These are phyloP conservation scores for Medicago ruthenica DNA, from an alignment of 306 rosid genomes.

Conservation along the genomic window DNA sequence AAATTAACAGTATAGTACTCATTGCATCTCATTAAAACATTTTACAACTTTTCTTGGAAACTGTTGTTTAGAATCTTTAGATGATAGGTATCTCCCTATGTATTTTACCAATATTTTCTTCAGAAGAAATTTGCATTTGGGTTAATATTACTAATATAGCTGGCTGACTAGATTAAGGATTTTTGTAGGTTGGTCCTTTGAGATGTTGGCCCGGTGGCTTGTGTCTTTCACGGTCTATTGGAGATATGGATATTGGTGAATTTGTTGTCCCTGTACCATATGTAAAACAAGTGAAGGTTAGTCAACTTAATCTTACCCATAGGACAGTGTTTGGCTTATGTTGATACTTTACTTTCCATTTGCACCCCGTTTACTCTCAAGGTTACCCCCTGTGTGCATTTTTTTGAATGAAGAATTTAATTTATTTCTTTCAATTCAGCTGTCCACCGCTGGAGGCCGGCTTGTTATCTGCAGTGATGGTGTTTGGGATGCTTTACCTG, in stretches of 20 bases:
- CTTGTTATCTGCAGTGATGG: constrained; percentile 96
- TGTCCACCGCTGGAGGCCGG: constrained; percentile 93
- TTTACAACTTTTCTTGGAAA: constrained; percentile 10
- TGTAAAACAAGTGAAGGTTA: constrained; percentile 98
- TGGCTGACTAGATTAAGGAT: constrained; percentile 35
- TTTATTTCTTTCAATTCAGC: constrained; percentile 56
- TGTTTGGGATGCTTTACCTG: constrained; percentile 94
- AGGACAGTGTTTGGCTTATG: constrained; percentile 13
- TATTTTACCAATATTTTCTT: constrained; percentile 1
- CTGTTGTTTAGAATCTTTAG: not conserved
- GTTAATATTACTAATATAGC: constrained; percentile 4
- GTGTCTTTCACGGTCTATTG: constrained; percentile 97
- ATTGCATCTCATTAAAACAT: constrained; percentile 15
- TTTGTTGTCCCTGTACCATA: constrained; percentile 95
- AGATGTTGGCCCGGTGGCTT: constrained; percentile 99
- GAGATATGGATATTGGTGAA: constrained; percentile 97
- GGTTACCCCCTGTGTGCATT: not conserved
- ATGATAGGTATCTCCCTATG: too few relatives aligned
- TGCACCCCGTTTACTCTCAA: constrained; percentile 15
- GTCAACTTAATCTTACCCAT: constrained; percentile 46
- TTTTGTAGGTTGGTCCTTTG: constrained; percentile 86
- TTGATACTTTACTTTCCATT: constrained; percentile 36
- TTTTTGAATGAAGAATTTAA: constrained; percentile 12
- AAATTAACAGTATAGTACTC: constrained; percentile 15
- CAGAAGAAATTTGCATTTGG: constrained; percentile 24